phyloP scores from a whole-genome alignment of 176 grass and related monocot species.

The Hsuehochloa calcarea region DNA sequence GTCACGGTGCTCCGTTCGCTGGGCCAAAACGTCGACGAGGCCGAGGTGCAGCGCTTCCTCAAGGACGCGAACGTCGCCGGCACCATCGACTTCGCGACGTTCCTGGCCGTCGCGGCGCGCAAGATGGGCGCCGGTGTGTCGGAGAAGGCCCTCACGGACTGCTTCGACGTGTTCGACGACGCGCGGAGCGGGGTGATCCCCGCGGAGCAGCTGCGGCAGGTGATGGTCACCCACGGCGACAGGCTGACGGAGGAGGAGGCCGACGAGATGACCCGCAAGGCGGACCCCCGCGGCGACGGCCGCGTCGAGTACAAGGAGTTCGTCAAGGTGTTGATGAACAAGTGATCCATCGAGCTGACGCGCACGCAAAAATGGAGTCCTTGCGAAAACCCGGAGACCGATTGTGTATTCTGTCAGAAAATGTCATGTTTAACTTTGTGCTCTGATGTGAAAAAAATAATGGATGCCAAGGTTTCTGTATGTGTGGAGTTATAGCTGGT shows the following conservation, averaged over 20 bases:
- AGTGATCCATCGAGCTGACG: background rate
- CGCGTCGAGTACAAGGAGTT: constrained; percentile 36
- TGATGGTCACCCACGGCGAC: constrained; percentile 46
- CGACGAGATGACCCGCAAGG: constrained; percentile 58
- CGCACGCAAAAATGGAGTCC: background rate
- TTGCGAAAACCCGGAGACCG: background rate
- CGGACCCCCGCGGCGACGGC: constrained; percentile 30
- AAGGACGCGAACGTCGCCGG: background rate
- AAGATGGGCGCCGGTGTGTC: constrained; percentile 23
- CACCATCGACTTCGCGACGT: constrained; percentile 30
- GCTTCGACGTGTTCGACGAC: constrained; percentile 53
- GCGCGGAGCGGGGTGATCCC: constrained; percentile 41
- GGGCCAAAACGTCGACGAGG: constrained; percentile 54
- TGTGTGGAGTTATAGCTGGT: background rate
- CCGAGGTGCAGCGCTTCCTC: constrained; percentile 30
- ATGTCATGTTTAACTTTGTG: background rate
- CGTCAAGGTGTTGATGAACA: constrained; percentile 48
- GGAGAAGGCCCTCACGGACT: constrained; percentile 31
- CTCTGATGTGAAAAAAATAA: too few species aligned
- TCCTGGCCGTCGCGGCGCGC: constrained; percentile 47
- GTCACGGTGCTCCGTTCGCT: constrained; percentile 46
- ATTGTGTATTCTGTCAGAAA: background rate
- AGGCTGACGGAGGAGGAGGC: constrained; percentile 57
- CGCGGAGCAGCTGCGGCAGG: constrained; percentile 59
- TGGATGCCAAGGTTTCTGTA: background rate